Conservation (phyloP, 495 filamentous ascomycete species). For the Daldinia grandis region DNA sequence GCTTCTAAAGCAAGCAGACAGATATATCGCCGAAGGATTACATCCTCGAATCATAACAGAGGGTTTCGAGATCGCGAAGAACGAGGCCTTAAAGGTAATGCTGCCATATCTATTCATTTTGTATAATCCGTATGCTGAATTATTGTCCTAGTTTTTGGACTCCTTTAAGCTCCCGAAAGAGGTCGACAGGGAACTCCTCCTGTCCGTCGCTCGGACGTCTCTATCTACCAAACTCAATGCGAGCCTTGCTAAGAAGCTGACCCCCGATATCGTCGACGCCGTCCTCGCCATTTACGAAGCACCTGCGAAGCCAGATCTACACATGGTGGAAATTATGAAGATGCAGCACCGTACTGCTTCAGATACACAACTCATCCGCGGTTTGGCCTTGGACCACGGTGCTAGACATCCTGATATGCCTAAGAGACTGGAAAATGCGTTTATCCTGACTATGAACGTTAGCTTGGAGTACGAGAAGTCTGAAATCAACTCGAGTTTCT, state of each 20-base stretch:
- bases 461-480: constrained; percentile 99
- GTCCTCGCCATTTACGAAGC: constrained; percentile 92
- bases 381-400: constrained; percentile 93
- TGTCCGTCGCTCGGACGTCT: constrained; percentile 93
- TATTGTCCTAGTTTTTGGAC: constrained; percentile 80
- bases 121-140: constrained; percentile 26
- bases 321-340: constrained; percentile 99
- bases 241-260: constrained; percentile 88
- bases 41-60: constrained; percentile 97
- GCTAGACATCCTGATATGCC: constrained; percentile 99
- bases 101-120: not conserved
- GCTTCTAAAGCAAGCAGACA: constrained; percentile 94
- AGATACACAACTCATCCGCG: constrained; percentile 94
- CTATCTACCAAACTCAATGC: constrained; percentile 92
- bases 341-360: constrained; percentile 98
- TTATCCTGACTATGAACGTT: constrained; percentile 94
- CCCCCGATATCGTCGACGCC: constrained; percentile 92
- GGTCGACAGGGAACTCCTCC: constrained; percentile 90
- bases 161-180: constrained; percentile 86
- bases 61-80: constrained; percentile 96
- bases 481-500: constrained; percentile 99
- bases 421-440: constrained; percentile 92
- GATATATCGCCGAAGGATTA: constrained; percentile 91
- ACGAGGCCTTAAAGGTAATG: constrained; percentile 83
- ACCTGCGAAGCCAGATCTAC: constrained; percentile 91